Conservation (phyloP, 306 rosid genomes). For the Quercus wislizeni region DNA sequence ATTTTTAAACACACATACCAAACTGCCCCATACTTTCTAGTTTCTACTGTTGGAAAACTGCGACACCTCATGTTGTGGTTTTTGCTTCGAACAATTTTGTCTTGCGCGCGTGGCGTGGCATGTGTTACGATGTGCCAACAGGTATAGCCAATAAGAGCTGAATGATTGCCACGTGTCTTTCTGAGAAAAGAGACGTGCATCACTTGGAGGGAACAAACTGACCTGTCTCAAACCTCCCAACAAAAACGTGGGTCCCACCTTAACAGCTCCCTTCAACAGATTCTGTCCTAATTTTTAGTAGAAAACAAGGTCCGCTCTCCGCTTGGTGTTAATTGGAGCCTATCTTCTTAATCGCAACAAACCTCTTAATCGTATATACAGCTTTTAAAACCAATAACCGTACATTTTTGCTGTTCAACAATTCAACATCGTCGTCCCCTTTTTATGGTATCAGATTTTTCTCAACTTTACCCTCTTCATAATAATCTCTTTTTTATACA, state of each 20-base stretch:
- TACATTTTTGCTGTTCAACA: not conserved
- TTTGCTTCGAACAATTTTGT: not conserved
- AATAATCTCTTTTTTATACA: too few species aligned
- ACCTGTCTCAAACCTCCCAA: constrained; percentile 38
- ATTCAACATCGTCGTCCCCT: not conserved
- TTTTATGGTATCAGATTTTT: too few species aligned
- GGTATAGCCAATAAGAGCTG: not conserved
- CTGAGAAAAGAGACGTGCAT: constrained; percentile 7
- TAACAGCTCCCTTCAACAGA: constrained; percentile 27
- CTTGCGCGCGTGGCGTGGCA: constrained; percentile 32
- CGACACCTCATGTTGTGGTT: not conserved
- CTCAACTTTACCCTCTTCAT: too few species aligned
- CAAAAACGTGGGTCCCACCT: constrained; percentile 32
- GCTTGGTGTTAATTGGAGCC: constrained; percentile 6
- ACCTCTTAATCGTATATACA: not conserved
- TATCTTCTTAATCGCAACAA: not conserved
- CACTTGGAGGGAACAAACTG: constrained; percentile 16
- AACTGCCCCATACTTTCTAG: too few species aligned
- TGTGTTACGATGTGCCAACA: constrained; percentile 1
- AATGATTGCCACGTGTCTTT: constrained; percentile 17
- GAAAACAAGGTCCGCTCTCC: not conserved
- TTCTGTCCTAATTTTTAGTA: constrained; percentile 33
- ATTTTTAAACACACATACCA: too few species aligned
- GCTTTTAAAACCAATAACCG: not conserved
- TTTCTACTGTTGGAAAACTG: not conserved